Evolutionary conservation across 2,329 filamentous ascomycete species (phyloP).

Genomic region (Massarina eburnea): DNA sequence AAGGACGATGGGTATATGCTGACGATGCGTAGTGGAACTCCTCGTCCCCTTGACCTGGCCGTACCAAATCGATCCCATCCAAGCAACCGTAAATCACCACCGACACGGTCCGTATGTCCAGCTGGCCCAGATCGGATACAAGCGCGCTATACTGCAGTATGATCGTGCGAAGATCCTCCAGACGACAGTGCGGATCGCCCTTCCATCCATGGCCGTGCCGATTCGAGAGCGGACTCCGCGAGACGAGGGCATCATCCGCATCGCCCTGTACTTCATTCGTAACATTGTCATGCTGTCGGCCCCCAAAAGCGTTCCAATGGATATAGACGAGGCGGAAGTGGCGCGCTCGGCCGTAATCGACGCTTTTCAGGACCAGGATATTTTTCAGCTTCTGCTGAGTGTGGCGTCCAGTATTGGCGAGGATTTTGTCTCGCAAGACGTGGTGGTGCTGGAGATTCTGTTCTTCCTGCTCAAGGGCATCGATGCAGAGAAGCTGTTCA

Average conservation of each 20-base stretch:
- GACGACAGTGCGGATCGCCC: conserved; percentile 74
- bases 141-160: conserved; percentile 82
- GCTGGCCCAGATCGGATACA: conserved; percentile 85
- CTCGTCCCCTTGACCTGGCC: conserved; percentile 95
- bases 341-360: conserved; percentile 87
- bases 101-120: conserved; percentile 88
- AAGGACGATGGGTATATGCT: conserved; percentile 4
- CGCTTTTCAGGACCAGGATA: conserved; percentile 86
- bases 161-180: conserved; percentile 76
- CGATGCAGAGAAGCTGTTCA: conserved; percentile 80
- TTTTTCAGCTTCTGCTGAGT: conserved; percentile 81
- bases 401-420: conserved; percentile 91
- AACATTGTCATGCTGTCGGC: conserved; percentile 86
- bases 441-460: conserved; percentile 84
- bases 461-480: conserved; percentile 93
- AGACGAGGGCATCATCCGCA: conserved; percentile 90
- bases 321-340: conserved; percentile 87
- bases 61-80: conserved; percentile 73
- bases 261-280: conserved; percentile 84
- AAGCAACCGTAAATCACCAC: conserved; percentile 91
- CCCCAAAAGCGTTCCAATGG: conserved; percentile 69
- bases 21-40: conserved; percentile 67
- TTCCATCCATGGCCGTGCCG: conserved; percentile 82
- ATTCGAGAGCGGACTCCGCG: conserved; percentile 73
- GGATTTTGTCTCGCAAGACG: conserved; percentile 87